Evolutionary conservation across 306 rosid species (phyloP), one percentile per base, ranked within the genome.

Genomic region (Geum urbanum): DNA sequence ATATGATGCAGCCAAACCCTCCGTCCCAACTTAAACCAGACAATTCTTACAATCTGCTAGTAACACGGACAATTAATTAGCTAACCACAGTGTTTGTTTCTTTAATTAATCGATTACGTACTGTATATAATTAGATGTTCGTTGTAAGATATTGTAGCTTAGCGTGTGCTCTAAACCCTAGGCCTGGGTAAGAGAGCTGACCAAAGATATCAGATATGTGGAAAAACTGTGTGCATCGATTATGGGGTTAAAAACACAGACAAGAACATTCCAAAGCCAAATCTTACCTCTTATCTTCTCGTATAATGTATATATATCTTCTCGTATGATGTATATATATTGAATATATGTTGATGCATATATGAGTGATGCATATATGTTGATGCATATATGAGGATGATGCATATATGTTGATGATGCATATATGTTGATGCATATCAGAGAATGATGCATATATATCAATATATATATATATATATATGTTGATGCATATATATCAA

Each of bases 251-350:
- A 67, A 32, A 6, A n/a, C 47, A 76, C 74, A 60, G 74, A 72
- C 20, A 14, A 15, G 45, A 2, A 66, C 75, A 65, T 27, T 27
- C 32, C 32, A 80, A 80, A 72, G 74, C 79, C 58, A 69, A 73
- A 74, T 70, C 77, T 78, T 67, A 67, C 74, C 83, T 59, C 19
- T 11, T 35, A 10, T 70, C 60, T 78, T n/a, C n/a, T n/a, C n/a
- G n/a, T n/a, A n/a, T n/a, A n/a, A n/a, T n/a, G n/a, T n/a, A n/a
- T n/a, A n/a, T n/a, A n/a, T n/a, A n/a, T n/a, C n/a, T n/a, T n/a
- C n/a, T n/a, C n/a, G n/a, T n/a, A n/a, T n/a, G n/a, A n/a, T n/a
- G n/a, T n/a, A n/a, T n/a, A n/a, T n/a, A n/a, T n/a, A n/a, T n/a
- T n/a, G n/a, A n/a, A n/a, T n/a, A n/a, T n/a, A n/a, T n/a, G n/a